phyloP scores from a whole-genome alignment of 2,329 filamentous ascomycete genomes.

The Balansia obtecta region DNA sequence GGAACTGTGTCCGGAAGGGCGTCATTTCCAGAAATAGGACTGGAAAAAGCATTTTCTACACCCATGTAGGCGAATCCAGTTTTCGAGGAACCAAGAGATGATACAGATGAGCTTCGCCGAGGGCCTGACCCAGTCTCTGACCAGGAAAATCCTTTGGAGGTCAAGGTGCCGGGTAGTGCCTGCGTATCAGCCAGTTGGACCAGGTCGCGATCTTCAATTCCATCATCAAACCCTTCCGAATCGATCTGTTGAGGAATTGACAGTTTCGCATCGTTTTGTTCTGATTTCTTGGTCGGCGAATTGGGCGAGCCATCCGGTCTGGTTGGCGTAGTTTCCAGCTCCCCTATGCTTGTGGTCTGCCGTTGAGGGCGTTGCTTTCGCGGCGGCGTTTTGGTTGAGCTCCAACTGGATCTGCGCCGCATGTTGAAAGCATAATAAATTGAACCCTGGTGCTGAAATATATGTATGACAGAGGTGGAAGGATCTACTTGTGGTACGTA shows the following conservation, averaged over 20 bases:
- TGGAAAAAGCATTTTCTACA: slow-evolving; percentile 17
- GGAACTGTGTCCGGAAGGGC: slow-evolving; percentile 21
- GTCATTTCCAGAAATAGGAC: slow-evolving; percentile 11
- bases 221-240: slow-evolving; percentile 12
- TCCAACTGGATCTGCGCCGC: background rate
- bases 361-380: slow-evolving; percentile 7
- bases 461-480: too few species aligned
- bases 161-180: background rate
- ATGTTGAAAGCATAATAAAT: background rate
- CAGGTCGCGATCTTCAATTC: slow-evolving; percentile 14
- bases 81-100: slow-evolving; percentile 6
- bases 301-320: slow-evolving; percentile 11
- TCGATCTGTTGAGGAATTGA: background rate
- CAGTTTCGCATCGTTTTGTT: background rate
- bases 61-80: slow-evolving; percentile 14
- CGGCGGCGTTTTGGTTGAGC: slow-evolving; percentile 1
- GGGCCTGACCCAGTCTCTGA: slow-evolving; percentile 17
- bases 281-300: background rate
- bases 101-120: slow-evolving; percentile 18
- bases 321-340: slow-evolving; percentile 24
- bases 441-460: too few species aligned
- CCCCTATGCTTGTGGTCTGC: slow-evolving; percentile 12
- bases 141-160: slow-evolving; percentile 13
- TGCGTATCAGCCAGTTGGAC: slow-evolving; percentile 8
- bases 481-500: too few species aligned